Evolutionary conservation across 2,329 filamentous ascomycete species (phyloP), one percentile per base, ranked within the genome.

Genomic region (Exophiala oligosperma): DNA sequence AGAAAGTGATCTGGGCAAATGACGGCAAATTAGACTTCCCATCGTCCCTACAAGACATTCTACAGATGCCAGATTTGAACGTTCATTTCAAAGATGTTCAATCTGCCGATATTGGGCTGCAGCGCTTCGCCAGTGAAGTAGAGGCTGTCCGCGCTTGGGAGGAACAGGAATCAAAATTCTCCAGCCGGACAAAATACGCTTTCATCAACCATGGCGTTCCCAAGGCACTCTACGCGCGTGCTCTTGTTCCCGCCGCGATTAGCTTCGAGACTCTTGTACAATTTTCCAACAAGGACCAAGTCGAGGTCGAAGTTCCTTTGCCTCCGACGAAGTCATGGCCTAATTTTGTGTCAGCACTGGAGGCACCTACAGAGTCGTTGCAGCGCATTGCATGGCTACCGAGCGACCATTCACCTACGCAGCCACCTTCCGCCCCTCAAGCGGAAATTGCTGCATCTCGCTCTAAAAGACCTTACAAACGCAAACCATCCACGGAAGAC

Each of bases 141-240:
- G 49, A 86, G 67, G 40, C 68, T 69, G 71, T 85, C 81, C 23
- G 61, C 62, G 29, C 82, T 81, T 37, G 79, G 79, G 6, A 70
- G 59, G 17, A 85, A 72, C 48, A 59, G 24, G 43, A 52, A 37
- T 17, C 50, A 32, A 46, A 54, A 9, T 14, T n/a, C 7, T 35
- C 58, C n/a, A 38, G 23, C 17, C 55, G 61, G 2, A 51, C 52
- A 11, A 49, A 32, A 32, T 61, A 61, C 48, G 61, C 49, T 17
- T 63, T 63, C 41, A 63, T 67, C 57, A 66, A 66, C 38, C 65
- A 67, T 49, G 26, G 29, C n/a, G 50, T 63, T 17, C 52, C 64
- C 5, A 32, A 38, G 14, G 54, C 52, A 21, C 29, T 66, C 21
- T 62, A 57, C 44, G 37, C 26, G 14, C 17, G 48, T 14, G 40